Evolutionary conservation across 345 rosid genomes (phyloP).

Genomic region (Orychophragmus violaceus): DNA sequence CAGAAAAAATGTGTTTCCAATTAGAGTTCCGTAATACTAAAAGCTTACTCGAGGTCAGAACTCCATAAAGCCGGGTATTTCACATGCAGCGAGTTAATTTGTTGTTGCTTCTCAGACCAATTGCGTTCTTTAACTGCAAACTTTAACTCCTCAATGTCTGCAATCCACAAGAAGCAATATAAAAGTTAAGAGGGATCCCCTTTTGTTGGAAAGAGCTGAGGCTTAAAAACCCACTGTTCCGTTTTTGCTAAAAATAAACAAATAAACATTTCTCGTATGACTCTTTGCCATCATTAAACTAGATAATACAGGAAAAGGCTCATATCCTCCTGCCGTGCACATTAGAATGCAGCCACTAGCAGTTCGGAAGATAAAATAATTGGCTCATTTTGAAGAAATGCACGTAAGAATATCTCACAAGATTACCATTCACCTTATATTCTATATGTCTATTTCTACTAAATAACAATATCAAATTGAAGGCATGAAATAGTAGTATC

Average conservation of each 20-base stretch:
- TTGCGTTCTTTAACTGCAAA: slow-evolving; percentile 51
- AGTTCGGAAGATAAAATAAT: not conserved
- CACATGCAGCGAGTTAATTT: slow-evolving; percentile 53
- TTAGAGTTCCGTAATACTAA: not conserved
- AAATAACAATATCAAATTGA: not conserved
- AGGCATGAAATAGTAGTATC: not conserved
- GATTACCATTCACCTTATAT: slow-evolving; percentile 1
- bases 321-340: not conserved
- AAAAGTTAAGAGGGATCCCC: slow-evolving; percentile 15
- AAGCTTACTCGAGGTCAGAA: slow-evolving; percentile 50
- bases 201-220: slow-evolving; percentile 4
- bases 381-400: not conserved
- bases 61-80: slow-evolving; percentile 61
- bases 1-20: not conserved
- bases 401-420: not conserved
- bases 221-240: slow-evolving; percentile 3
- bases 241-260: not conserved
- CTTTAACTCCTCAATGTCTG: slow-evolving; percentile 81
- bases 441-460: not conserved
- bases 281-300: not conserved
- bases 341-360: not conserved
- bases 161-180: slow-evolving; percentile 13
- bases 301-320: not conserved
- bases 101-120: slow-evolving; percentile 66
- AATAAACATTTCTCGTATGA: not conserved